Conservation (phyloP, 177 flowering plant species). For the Telopea speciosissima region DNA sequence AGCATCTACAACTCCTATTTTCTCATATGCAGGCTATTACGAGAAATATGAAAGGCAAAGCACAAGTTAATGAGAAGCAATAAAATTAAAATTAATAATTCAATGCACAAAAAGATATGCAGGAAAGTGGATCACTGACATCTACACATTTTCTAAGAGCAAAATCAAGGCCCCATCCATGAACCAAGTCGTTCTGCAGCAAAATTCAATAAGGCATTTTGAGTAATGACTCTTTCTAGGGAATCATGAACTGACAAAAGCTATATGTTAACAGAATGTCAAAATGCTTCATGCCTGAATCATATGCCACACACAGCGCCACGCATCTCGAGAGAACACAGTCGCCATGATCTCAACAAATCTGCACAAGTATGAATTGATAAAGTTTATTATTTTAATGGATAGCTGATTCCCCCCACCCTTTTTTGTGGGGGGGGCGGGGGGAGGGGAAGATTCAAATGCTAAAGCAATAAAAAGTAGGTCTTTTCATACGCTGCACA, state of each 20-base stretch:
- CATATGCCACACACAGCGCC: constrained; percentile 97
- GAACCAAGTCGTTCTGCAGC: constrained; percentile 82
- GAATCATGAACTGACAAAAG: constrained; percentile 1
- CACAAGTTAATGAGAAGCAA: neutral
- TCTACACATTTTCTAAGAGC: constrained; percentile 75
- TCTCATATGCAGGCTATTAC: constrained; percentile 76
- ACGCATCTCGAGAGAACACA: constrained; percentile 78
- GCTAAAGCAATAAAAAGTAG: neutral
- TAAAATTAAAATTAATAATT: neutral
- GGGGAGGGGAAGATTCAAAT: neutral
- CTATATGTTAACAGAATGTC: neutral
- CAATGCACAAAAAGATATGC: neutral
- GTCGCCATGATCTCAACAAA: constrained; percentile 95
- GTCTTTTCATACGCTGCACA: constrained; percentile 68
- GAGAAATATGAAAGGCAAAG: neutral
- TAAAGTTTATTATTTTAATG: neutral
- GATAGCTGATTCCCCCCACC: too few relatives aligned
- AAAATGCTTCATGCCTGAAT: constrained; percentile 48
- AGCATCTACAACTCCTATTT: constrained; percentile 84
- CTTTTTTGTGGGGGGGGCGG: neutral
- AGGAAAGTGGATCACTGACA: constrained; percentile 27
- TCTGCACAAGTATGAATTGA: constrained; percentile 28
- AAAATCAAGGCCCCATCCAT: constrained; percentile 95
- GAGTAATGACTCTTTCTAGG: neutral
- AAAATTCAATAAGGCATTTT: neutral